Base-by-base conservation (phyloP, 768 basidiomycete genomes). In the Holtermannia corniformis region DNA sequence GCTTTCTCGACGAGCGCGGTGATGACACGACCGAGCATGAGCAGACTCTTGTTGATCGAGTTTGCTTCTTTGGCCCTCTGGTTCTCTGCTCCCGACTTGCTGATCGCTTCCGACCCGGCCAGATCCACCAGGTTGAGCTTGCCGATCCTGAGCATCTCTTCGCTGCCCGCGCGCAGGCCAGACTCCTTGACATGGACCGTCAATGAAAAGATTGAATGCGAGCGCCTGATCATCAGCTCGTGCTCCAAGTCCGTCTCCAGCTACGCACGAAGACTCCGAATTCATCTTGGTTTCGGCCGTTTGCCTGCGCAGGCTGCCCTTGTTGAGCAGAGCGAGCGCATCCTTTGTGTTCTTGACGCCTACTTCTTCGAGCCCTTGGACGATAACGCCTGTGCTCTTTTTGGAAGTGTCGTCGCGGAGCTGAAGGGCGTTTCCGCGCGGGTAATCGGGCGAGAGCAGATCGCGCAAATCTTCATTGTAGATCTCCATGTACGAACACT, bases 401-500 rank as follows among this genome's bases (percentile, higher is more conserved):
- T 77, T 83, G 1, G 81, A 76, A 64, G 97, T 95, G 51, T 97
- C 93, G 64, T 90, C 28, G 49, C 49, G 49, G 5, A 43, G 55
- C 26, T 41, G 50, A 21, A 47, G 49, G n/a, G 56, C 20, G 11
- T 37, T 41, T 16, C 57, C 49, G 25, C 48, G 50, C 43, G 52
- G 51, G 45, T 90, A 78, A n/a, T 93, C 90, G 47, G 75, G 76
- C 11, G 87, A 80, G 25, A 96, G 80, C 23, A 99, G 80, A 71
- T 99, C 95, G 21, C 95, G 85, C 4, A 99, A 80, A 67, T 97
- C 95, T 75, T 99, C 95, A 68, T 99, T 99, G 73, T 97, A 99
- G 20, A 99, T 78, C 69, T 99, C 95, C 49, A 99, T 78, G 71
- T 83, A 97, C 0, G 91, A 93, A 50, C 93, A 80, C 65, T 87